Evolutionary conservation across 139 green algal species (phyloP).

Genomic region (Picochlorum sp.): DNA sequence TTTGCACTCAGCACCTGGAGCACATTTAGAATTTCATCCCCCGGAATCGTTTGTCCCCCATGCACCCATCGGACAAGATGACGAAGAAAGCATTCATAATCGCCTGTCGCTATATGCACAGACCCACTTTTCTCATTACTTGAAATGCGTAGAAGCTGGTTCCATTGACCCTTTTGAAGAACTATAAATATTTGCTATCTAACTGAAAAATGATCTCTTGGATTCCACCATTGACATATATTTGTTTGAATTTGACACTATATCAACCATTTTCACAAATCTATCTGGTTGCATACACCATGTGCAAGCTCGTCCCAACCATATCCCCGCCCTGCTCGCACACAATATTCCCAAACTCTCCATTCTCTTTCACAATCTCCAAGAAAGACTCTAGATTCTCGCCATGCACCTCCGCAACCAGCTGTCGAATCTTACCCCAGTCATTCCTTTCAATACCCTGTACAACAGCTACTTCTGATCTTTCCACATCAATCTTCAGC

Average conservation of each 20-base stretch:
- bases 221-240: too few species aligned
- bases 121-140: constrained; percentile 17
- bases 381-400: constrained; percentile 1
- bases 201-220: too few species aligned
- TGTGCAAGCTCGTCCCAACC: constrained; percentile 5
- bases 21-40: constrained; percentile 13
- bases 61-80: not conserved
- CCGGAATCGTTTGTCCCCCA: constrained; percentile 36
- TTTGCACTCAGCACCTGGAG: constrained; percentile 52
- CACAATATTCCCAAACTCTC: constrained; percentile 1
- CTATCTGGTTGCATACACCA: not conserved
- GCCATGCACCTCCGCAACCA: constrained; percentile 24
- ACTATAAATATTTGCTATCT: not conserved
- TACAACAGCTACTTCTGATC: constrained; percentile 38
- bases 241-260: too few species aligned
- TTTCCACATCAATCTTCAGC: constrained; percentile 47
- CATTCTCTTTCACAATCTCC: constrained; percentile 1
- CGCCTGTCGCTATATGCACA: constrained; percentile 20
- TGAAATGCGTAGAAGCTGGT: constrained; percentile 18
- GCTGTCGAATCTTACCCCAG: constrained; percentile 33
- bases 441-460: constrained; percentile 15
- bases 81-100: constrained; percentile 11
- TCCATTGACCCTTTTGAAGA: not conserved
- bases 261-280: too few species aligned
- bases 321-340: constrained; percentile 8